phyloP scores from a whole-genome alignment of 2,329 filamentous ascomycete genomes.

The Ceratocystis lukuohia region DNA sequence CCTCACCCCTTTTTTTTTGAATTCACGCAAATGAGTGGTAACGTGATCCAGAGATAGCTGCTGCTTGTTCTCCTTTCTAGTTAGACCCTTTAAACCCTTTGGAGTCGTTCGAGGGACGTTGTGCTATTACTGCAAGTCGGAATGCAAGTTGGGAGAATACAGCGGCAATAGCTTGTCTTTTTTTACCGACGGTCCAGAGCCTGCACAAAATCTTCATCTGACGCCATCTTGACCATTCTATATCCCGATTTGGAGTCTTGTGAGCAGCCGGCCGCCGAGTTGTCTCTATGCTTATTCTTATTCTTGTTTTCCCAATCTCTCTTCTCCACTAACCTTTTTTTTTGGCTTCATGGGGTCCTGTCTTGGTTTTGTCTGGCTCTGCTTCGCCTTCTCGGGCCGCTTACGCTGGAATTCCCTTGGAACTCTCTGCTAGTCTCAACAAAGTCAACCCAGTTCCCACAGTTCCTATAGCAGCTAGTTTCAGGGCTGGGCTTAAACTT shows the following conservation, averaged over 20 bases:
- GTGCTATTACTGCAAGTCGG: not conserved
- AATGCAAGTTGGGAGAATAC: not conserved
- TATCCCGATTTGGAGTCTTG: not conserved
- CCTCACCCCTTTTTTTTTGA: not conserved
- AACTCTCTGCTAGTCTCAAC: not conserved
- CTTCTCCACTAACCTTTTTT: not conserved
- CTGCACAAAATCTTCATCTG: not conserved
- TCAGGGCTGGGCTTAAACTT: not conserved
- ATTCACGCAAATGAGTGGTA: not conserved
- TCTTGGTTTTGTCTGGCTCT: not conserved
- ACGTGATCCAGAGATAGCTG: not conserved
- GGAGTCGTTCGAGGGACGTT: too few species aligned
- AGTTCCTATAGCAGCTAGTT: not conserved
- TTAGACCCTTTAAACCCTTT: too few species aligned
- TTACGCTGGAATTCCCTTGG: not conserved
- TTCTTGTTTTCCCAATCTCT: not conserved
- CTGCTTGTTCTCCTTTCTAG: not conserved
- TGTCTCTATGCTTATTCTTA: not conserved
- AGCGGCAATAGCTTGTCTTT: not conserved
- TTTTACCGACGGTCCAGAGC: too few species aligned
- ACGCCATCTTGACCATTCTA: not conserved
- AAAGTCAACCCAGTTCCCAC: too few species aligned
- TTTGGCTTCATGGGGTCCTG: not conserved
- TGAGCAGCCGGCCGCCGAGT: not conserved
- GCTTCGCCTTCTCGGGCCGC: conserved; percentile 1